Evolutionary conservation across 1,139 yeast genomes (phyloP), one percentile per base, ranked within the genome.

Genomic region (Taphrina populina): DNA sequence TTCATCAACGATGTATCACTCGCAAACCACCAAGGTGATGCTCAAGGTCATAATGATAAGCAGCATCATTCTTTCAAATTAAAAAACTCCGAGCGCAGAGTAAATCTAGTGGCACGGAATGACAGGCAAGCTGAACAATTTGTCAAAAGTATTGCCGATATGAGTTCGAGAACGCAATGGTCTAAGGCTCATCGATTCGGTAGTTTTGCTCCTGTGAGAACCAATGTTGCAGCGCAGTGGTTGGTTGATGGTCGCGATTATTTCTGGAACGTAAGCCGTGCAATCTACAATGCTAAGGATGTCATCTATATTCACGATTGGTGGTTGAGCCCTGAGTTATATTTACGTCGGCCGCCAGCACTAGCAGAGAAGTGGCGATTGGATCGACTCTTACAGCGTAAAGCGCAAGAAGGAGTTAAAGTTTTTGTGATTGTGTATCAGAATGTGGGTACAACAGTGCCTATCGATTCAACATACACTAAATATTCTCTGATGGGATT

Each of bases 301-400:
- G 94, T 86, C 1, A 84, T 94, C 40, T 94, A 83, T 67, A 88
- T 94, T 55, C 97, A 92, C 67, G 99, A 92, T 67, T 94, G 99
- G 99, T 94, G 98, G 98, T 73, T 94, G 29, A 80, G 94, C 8
- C 99, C 99, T 0, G 98, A 94, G 68, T 69, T 92, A 8, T 92
- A 94, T 65, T 73, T 94, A 71, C 79, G 98, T 61, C 76, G 99
- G 54, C 98, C 98, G 0, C 92, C 96, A 0, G 84, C 87, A 68
- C 96, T 96, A 11, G 90, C 92, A 64, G 97, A 94, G 68, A 86
- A 87, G 63, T 92, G 90, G 83, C 79, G 99, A 67, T 72, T 94
- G 49, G 99, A 94, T 69, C 77, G 98, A 65, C 70, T 94, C 2
- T 73, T 94, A 63, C 88, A 87, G 67, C 76, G 95, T 60, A 88